phyloP scores from a whole-genome alignment of 2,329 filamentous ascomycete genomes.

The Arthrobotrys musiformis region DNA sequence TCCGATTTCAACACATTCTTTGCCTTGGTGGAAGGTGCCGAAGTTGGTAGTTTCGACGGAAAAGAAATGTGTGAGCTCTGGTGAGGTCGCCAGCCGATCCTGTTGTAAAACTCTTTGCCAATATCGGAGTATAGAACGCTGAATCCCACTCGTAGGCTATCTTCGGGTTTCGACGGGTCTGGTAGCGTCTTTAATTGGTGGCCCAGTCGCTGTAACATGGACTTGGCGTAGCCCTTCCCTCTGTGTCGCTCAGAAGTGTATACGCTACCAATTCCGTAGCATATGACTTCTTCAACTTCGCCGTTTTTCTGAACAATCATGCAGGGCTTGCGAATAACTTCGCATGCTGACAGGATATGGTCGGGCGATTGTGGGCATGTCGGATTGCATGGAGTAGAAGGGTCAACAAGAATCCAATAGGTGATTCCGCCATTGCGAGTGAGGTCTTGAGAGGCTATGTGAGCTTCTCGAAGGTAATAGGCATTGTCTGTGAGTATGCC shows the following conservation, averaged over 20 bases:
- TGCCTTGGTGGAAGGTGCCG: constrained; percentile 16
- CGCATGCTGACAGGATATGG: constrained; percentile 72
- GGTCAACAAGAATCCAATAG: constrained; percentile 73
- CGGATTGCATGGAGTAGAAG: constrained; percentile 61
- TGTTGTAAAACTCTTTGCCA: constrained; percentile 52
- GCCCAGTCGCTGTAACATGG: constrained; percentile 49
- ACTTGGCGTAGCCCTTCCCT: constrained; percentile 51
- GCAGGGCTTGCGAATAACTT: constrained; percentile 72
- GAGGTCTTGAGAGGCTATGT: constrained; percentile 70
- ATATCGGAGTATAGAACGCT: constrained; percentile 55
- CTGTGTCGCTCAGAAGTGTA: constrained; percentile 45
- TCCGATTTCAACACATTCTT: constrained; percentile 52
- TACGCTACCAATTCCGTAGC: constrained; percentile 50
- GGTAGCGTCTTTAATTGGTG: constrained; percentile 30
- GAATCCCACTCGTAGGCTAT: constrained; percentile 43
- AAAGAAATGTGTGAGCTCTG: constrained; percentile 54
- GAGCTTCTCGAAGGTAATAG: constrained; percentile 72
- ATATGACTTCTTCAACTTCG: constrained; percentile 52
- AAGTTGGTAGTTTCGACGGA: constrained; percentile 43
- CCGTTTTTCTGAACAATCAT: constrained; percentile 62
- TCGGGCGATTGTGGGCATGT: constrained; percentile 62
- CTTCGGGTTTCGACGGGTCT: constrained; percentile 32
- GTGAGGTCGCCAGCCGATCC: constrained; percentile 49
- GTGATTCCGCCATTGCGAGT: constrained; percentile 70
- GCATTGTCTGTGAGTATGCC: constrained; percentile 67